Conservation (phyloP, 768 basidiomycete species). For the Termitomyces sp. region DNA sequence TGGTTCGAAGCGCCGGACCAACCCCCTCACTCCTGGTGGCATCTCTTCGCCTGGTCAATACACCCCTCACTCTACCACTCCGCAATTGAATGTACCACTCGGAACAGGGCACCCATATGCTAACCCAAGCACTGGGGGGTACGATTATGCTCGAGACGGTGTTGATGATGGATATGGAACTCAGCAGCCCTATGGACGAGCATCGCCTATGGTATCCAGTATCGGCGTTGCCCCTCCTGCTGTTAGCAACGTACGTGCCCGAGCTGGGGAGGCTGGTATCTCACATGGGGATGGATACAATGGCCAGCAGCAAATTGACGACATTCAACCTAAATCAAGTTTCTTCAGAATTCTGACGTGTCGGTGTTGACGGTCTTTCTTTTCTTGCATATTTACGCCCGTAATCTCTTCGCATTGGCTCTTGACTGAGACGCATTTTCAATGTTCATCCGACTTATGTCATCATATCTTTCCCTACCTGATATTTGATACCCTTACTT, state of each 20-base stretch:
- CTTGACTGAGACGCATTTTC: conserved; percentile 17
- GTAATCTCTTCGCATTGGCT: conserved; percentile 21
- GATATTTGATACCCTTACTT: conserved; percentile 25
- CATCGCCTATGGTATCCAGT: conserved; percentile 77
- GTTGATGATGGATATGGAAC: conserved; percentile 54
- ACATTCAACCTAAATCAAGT: conserved; percentile 44
- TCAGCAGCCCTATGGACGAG: conserved; percentile 61
- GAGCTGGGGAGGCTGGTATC: conserved; percentile 62
- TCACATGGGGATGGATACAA: conserved; percentile 56
- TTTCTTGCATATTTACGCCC: conserved; percentile 16
- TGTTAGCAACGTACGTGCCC: conserved; percentile 65
- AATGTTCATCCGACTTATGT: conserved; percentile 21
- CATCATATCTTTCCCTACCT: conserved; percentile 23
- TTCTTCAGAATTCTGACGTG: conserved; percentile 73
- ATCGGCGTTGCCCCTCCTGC: conserved; percentile 66
- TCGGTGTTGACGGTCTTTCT: conserved; percentile 49
- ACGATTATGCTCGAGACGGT: conserved; percentile 45
- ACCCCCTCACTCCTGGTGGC: conserved; percentile 51
- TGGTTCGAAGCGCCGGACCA: conserved; percentile 66
- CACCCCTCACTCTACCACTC: conserved; percentile 70
- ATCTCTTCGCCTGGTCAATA: conserved; percentile 44
- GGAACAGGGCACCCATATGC: conserved; percentile 66
- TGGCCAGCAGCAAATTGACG: conserved; percentile 52
- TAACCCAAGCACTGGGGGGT: conserved; percentile 46
- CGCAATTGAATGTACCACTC: conserved; percentile 69